A percentile compares a stretch with the other conserved stretches of the same genome.
phyloP scores from a whole-genome alignment of 257 asterid species.

The Nicotiana paniculata region DNA sequence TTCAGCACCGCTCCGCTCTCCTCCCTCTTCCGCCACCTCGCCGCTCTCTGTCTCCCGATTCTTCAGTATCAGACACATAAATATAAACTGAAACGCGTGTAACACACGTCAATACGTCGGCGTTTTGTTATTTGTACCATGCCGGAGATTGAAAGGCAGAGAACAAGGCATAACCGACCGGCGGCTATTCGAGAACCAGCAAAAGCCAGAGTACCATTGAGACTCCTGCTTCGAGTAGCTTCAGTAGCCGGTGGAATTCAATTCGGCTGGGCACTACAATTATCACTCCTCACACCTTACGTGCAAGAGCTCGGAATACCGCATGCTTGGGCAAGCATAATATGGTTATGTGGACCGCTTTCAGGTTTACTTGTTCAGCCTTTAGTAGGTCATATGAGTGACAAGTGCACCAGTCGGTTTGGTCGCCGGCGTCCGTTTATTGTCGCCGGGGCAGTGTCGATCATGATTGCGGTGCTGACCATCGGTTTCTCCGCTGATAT shows the following conservation, averaged over 20 bases:
- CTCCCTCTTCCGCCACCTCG: neutral
- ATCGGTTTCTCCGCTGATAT: conserved; percentile 73
- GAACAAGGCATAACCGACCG: conserved; percentile 12
- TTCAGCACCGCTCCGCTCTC: neutral
- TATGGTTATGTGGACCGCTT: conserved; percentile 87
- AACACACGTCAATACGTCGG: neutral
- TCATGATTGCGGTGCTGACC: conserved; percentile 53
- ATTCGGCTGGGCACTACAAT: conserved; percentile 93
- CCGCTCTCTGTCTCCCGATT: neutral
- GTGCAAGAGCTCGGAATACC: conserved; percentile 88
- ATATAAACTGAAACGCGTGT: neutral
- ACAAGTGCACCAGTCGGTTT: conserved; percentile 54
- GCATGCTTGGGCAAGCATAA: conserved; percentile 80
- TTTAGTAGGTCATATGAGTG: conserved; percentile 67
- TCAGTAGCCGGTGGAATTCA: conserved; percentile 93
- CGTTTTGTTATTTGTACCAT: neutral
- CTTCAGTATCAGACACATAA: neutral
- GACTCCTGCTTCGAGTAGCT: conserved; percentile 60
- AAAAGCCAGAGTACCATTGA: conserved; percentile 30
- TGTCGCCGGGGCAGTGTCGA: conserved; percentile 54
- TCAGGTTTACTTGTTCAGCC: conserved; percentile 92
- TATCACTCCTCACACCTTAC: conserved; percentile 67
- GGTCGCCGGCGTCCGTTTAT: conserved; percentile 89
- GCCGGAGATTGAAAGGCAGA: conserved; percentile 23
- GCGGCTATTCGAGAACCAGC: conserved; percentile 20